Base-by-base conservation (phyloP, 306 rosid species). In the Adenanthera pavonina region DNA sequence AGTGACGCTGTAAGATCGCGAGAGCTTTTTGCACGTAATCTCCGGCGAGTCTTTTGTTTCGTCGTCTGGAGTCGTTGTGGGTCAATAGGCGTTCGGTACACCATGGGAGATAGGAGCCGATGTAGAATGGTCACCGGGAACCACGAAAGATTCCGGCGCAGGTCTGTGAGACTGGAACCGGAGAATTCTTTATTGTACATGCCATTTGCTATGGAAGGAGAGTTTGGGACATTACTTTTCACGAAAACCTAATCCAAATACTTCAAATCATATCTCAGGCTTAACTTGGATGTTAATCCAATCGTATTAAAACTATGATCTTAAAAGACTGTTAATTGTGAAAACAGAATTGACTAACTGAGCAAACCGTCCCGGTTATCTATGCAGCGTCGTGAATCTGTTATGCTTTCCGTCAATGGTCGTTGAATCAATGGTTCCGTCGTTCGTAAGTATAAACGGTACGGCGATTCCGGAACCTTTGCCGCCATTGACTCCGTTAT, bases 161-260 rank as follows among this genome's bases (percentile, higher is more conserved):
- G 82, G 84, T 81, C 84, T 84, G 7, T 76, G 77, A 78, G 83
- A 84, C 77, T 86, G 78, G 81, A 78, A 43, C 70, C 46, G 80
- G 82, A 66, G 47, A 79, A 78, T 78, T 76, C 77, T 74, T 75
- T 17, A 33, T 87, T 91, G 92, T 89, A 91, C 87, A 91, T 78
- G 85, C 79, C 78, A 80, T 85, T 90, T 87, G 90, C 89, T 90
- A 87, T 92, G 90, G 97, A 92, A 88, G 97, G 84, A 85, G 89
- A 82, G 74, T 87, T 84, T 82, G 77, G 90, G 94, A 88, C 88
- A 74, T 16, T 38, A n/a, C 41, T 75, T 75, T 69, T 25, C n/a
- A 47, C 47, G 14, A 19, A 81, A 35, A 62, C 57, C 40, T 4
- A 77, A 34, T 56, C 0, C 8, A 33, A 41, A 66, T 54, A 40